These are phyloP conservation scores for Linum trigynum DNA, from an alignment of 345 rosid genomes.

Conservation along the genomic window DNA sequence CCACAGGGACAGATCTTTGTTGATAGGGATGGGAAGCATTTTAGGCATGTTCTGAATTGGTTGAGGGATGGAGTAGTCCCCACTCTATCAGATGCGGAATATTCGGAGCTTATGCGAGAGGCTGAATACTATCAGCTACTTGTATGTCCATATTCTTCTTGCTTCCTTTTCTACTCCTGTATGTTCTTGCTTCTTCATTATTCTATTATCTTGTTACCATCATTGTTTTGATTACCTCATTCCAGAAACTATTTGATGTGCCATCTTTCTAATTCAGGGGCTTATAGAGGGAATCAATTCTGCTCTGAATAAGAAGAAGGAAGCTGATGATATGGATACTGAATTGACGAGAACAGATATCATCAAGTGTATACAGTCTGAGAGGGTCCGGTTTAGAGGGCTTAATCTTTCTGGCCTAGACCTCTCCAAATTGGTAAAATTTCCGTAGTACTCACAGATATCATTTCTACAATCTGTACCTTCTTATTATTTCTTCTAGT, in stretches of 20 bases:
- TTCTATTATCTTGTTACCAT: not conserved
- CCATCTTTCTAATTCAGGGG: constrained; percentile 36
- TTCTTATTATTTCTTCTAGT: not conserved
- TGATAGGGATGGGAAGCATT: constrained; percentile 84
- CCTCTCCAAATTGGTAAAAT: constrained; percentile 80
- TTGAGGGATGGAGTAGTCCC: constrained; percentile 87
- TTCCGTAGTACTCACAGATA: constrained; percentile 13
- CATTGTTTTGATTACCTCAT: not conserved
- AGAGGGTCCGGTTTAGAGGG: constrained; percentile 71
- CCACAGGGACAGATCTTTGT: constrained; percentile 72
- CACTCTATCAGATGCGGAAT: constrained; percentile 42
- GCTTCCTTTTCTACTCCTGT: not conserved
- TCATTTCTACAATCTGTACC: not conserved
- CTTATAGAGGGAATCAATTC: constrained; percentile 48
- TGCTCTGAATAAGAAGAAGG: constrained; percentile 39
- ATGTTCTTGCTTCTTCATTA: not conserved
- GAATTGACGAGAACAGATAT: constrained; percentile 74
- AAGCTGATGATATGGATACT: constrained; percentile 42
- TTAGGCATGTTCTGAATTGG: constrained; percentile 85
- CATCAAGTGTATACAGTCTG: constrained; percentile 81
- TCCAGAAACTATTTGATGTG: not conserved
- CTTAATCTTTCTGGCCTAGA: constrained; percentile 82
- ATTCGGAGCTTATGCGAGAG: constrained; percentile 66
- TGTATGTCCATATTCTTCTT: constrained; percentile 32
- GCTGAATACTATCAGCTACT: constrained; percentile 82